A percentile compares a stretch with the other conserved stretches of the same genome.
These are phyloP conservation scores for Kalanchoe fedtschenkoi DNA, from an alignment of 164 flowering plant genomes.

Conservation along the genomic window DNA sequence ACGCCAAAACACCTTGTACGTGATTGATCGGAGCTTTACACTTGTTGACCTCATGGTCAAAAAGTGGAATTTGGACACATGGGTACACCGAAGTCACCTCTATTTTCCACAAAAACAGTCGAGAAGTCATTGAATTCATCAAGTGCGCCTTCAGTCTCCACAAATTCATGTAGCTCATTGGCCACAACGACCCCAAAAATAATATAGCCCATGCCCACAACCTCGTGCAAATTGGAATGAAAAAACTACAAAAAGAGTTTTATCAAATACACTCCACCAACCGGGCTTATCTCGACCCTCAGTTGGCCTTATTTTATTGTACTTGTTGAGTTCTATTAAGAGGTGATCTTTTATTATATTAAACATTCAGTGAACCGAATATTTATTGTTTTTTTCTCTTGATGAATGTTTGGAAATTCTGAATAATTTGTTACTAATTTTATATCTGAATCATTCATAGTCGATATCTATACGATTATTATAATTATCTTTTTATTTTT, in stretches of 20 bases:
- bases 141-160: slow-evolving; percentile 38
- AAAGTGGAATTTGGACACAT: slow-evolving; percentile 43
- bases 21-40: slow-evolving; percentile 28
- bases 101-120: slow-evolving; percentile 37
- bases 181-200: slow-evolving; percentile 16
- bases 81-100: slow-evolving; percentile 37
- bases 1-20: slow-evolving; percentile 22
- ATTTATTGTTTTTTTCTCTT: too few species aligned
- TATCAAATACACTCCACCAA: slow-evolving; percentile 47
- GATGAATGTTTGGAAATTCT: too few species aligned
- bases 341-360: too few species aligned
- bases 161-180: slow-evolving; percentile 44
- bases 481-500: too few species aligned
- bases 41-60: slow-evolving; percentile 29
- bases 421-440: too few species aligned
- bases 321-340: too few species aligned
- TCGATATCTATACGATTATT: too few species aligned
- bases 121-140: slow-evolving; percentile 48
- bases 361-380: too few species aligned
- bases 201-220: slow-evolving; percentile 30
- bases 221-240: slow-evolving; percentile 56
- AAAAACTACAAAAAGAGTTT: slow-evolving; percentile 54
- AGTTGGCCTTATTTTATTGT: slow-evolving; percentile 58
- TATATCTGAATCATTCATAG: too few species aligned
- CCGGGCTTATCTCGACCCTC: slow-evolving; percentile 49